Evolutionary conservation across 2,329 filamentous ascomycete genomes (phyloP), one percentile per base, ranked within the genome.

Genomic region (Aureobasidium vineae): DNA sequence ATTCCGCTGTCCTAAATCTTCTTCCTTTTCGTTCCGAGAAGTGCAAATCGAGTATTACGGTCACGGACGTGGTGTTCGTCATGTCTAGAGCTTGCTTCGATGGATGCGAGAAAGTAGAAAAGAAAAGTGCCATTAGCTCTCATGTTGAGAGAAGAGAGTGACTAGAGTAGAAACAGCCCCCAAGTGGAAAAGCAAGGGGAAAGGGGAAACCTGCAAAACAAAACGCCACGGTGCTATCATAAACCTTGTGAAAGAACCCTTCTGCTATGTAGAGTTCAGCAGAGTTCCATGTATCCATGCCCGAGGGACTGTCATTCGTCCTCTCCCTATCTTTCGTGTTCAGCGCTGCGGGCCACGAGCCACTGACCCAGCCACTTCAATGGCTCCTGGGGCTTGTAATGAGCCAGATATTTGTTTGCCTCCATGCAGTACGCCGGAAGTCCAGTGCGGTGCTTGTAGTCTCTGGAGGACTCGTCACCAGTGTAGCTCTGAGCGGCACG

Each of bases 281-380:
- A 36, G 40, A 59, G 16, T 19, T 3, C 23, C 59, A 21, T 16
- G 41, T 49, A 21, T 31, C 59, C n/a, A 16, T 41, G 16, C 50
- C 50, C 50, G 38, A 53, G 59, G 36, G 31, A 36, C 31, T 65
- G 8, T 10, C 8, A 36, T 36, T 11, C 11, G 1, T 23, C 43
- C n/a, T 45, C 43, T 8, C 13, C 43, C 19, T 45, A 40, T 16
- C 80, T 79, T 70, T 83, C 81, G 36, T 82, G 72, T 73, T 83
- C 81, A 54, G 72, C 75, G 72, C 81, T 83, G 71, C 79, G 79
- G 68, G 78, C 73, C 64, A 76, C 77, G 6, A 43, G 5, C 2
- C 6, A 43, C 41, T 43, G 13, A n/a, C 41, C 41, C 5, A 43
- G 5, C 41, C 41, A 43, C 41, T 43, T 43, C 41, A 43, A 21